Conservation (phyloP, 345 rosid species). For the Bretschneidera sinensis region DNA sequence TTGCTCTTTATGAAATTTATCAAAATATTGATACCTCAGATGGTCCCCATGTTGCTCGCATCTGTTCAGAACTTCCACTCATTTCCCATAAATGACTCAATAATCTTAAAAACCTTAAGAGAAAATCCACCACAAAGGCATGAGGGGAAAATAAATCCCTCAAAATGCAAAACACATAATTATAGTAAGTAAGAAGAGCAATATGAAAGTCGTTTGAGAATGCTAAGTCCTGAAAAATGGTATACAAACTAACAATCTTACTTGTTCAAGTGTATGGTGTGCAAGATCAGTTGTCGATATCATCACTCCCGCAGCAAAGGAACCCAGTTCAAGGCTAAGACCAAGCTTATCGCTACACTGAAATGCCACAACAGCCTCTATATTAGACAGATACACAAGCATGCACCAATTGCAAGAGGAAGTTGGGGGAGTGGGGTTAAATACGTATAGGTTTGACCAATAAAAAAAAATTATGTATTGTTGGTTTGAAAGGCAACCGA, state of each 20-base stretch:
- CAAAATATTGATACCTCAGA: too few species aligned
- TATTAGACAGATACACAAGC: constrained; percentile 5
- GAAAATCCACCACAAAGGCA: too few species aligned
- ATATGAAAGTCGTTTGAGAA: neutral
- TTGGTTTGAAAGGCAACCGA: neutral
- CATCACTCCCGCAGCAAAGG: constrained; percentile 99
- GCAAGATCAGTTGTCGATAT: constrained; percentile 95
- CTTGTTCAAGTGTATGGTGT: constrained; percentile 94
- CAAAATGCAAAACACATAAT: neutral
- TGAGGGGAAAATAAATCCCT: neutral
- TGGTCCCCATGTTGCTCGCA: too few species aligned
- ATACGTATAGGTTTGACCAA: too few species aligned
- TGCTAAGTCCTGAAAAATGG: constrained; percentile 9
- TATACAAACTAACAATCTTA: constrained; percentile 30
- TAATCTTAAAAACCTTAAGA: too few species aligned
- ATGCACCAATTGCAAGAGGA: neutral
- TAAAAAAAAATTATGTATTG: too few species aligned
- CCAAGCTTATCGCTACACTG: constrained; percentile 99
- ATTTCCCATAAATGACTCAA: neutral
- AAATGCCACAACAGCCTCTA: constrained; percentile 21
- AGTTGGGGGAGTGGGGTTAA: neutral
- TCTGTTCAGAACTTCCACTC: neutral
- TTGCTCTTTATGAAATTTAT: too few species aligned
- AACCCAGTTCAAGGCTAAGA: constrained; percentile 93
- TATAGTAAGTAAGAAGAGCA: too few species aligned